Conservation (phyloP, 2,329 filamentous ascomycete species). For the Fragosphaeria purpurea region DNA sequence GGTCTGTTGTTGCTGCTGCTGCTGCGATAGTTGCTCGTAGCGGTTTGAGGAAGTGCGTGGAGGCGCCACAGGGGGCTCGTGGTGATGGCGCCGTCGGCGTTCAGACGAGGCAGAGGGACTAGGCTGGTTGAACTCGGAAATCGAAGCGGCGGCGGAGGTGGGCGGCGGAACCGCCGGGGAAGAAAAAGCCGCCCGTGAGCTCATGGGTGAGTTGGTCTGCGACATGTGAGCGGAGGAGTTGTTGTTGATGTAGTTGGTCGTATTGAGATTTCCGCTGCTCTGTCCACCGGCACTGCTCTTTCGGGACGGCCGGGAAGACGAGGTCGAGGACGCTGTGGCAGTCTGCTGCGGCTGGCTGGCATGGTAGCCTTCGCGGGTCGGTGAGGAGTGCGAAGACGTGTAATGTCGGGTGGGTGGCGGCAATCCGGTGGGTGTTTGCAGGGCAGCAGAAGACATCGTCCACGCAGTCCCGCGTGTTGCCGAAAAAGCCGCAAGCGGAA, state of each 20-base stretch:
- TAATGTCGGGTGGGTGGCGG: conserved; percentile 43
- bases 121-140: conserved; percentile 27
- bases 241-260: conserved; percentile 17
- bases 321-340: conserved; percentile 36
- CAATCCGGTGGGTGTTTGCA: conserved; percentile 42
- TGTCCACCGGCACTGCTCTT: conserved; percentile 41
- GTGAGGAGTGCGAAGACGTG: conserved; percentile 40
- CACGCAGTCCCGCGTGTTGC: conserved; percentile 6
- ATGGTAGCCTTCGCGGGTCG: conserved; percentile 48
- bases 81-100: conserved; percentile 39
- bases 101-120: conserved; percentile 31
- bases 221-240: conserved; percentile 7
- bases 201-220: conserved; percentile 33
- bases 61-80: conserved; percentile 62
- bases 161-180: conserved; percentile 29
- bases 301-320: conserved; percentile 44
- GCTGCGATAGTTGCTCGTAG: conserved; percentile 20
- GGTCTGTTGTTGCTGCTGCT: conserved; percentile 15
- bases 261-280: conserved; percentile 11
- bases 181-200: conserved; percentile 35
- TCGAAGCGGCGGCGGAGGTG: conserved; percentile 15
- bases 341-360: conserved; percentile 28
- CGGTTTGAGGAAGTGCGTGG: conserved; percentile 73
- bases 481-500: neutral
- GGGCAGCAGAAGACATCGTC: conserved; percentile 53